Percentiles rank a stretch among this genome's conserved stretches.
phyloP scores from a whole-genome alignment of 2,329 filamentous ascomycete species.

The Penicillium sp. region DNA sequence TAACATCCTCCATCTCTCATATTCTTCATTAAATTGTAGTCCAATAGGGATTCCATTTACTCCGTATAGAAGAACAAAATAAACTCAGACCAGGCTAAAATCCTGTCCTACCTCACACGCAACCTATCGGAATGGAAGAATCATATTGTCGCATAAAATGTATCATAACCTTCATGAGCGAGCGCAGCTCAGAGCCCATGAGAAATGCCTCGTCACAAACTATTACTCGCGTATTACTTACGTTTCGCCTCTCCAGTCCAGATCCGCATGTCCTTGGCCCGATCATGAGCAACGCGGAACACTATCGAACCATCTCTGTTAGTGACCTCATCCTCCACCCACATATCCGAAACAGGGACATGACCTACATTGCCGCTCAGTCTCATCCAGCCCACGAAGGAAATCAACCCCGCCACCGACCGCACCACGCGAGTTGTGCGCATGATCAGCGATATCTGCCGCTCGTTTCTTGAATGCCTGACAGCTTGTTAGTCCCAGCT shows the following conservation, averaged over 20 bases:
- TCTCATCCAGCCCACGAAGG: constrained; percentile 77
- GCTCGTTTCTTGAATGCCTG: constrained; percentile 73
- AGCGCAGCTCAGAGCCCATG: constrained; percentile 23
- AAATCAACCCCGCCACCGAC: constrained; percentile 66
- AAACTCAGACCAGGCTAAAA: background rate
- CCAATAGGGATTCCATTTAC: background rate
- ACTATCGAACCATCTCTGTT: constrained; percentile 35
- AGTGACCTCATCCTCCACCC: constrained; percentile 8
- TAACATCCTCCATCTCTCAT: background rate
- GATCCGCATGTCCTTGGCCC: constrained; percentile 58
- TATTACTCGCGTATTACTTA: constrained; percentile 33
- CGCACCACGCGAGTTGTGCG: constrained; percentile 70
- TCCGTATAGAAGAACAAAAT: background rate
- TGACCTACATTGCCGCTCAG: constrained; percentile 58
- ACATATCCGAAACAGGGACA: background rate
- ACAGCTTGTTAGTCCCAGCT: background rate
- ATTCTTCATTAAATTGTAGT: background rate
- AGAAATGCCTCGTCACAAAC: background rate
- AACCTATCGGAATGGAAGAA: background rate
- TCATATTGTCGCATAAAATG: background rate
- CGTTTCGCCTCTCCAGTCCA: constrained; percentile 60
- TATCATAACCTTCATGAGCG: constrained; percentile 9
- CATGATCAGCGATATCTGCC: constrained; percentile 76
- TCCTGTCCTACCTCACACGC: background rate
- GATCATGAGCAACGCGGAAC: constrained; percentile 66